phyloP scores from a whole-genome alignment of 225 moss, liverwort and hornwort genomes.

The Physcomitrium patens region DNA sequence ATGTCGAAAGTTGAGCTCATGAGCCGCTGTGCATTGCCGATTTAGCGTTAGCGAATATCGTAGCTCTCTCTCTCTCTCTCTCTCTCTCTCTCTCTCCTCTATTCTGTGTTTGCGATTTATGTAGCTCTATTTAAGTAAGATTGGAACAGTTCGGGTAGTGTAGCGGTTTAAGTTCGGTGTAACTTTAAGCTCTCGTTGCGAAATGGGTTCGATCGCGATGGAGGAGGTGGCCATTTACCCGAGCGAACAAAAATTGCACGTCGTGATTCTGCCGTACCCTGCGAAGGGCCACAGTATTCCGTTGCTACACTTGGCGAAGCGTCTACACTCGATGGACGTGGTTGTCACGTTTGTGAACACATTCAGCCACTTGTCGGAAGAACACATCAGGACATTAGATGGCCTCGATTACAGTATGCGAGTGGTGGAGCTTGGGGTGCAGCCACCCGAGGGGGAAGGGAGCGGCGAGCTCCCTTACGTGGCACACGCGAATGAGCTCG shows the following conservation, averaged over 20 bases:
- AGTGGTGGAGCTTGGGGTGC: constrained; percentile 40
- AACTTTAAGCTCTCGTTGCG: too few relatives aligned
- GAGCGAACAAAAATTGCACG: constrained; percentile 32
- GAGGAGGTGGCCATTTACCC: too few relatives aligned
- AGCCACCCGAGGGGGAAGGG: constrained; percentile 30
- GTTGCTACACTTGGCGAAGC: constrained; percentile 53
- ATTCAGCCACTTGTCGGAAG: constrained; percentile 38
- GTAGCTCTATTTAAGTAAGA: too few relatives aligned
- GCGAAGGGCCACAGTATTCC: constrained; percentile 64
- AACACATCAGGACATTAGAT: constrained; percentile 38
- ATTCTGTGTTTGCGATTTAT: too few relatives aligned
- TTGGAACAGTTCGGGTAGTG: too few relatives aligned
- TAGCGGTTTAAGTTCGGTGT: too few relatives aligned
- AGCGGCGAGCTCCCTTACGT: constrained; percentile 18
- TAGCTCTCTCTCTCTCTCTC: too few relatives aligned
- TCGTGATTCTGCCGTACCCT: constrained; percentile 50
- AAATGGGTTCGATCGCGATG: too few relatives aligned
- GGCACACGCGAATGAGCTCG: constrained; percentile 29
- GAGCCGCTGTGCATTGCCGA: too few relatives aligned
- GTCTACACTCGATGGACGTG: constrained; percentile 42
- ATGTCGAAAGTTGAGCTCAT: too few relatives aligned
- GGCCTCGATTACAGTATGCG: constrained; percentile 38
- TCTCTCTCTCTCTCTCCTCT: too few relatives aligned
- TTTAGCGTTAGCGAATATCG: too few relatives aligned
- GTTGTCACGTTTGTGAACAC: constrained; percentile 47